These are phyloP conservation scores for Aspergillus oerlinghausenensis DNA, from an alignment of 2,329 filamentous ascomycete species.

Conservation along the genomic window DNA sequence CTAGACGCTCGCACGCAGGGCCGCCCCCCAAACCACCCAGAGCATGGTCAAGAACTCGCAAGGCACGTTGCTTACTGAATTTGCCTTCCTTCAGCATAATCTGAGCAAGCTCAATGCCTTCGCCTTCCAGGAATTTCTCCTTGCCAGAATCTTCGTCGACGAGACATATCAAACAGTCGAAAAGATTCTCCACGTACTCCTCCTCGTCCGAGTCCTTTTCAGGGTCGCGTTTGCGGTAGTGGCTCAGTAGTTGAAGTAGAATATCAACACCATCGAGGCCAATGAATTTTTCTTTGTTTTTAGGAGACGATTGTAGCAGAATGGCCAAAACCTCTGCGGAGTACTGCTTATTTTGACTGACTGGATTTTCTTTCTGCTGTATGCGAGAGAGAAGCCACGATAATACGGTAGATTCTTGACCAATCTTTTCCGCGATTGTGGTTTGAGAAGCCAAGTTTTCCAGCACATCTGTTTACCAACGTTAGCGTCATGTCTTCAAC, in stretches of 20 bases:
- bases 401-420: conserved; percentile 62
- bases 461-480: conserved; percentile 52
- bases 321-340: conserved; percentile 88
- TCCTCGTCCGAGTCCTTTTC: conserved; percentile 82
- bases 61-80: conserved; percentile 69
- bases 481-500: conserved; percentile 11
- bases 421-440: conserved; percentile 66
- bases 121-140: conserved; percentile 75
- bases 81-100: conserved; percentile 91
- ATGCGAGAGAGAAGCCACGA: conserved; percentile 75
- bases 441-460: conserved; percentile 78
- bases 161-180: conserved; percentile 77
- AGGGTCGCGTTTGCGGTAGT: conserved; percentile 82
- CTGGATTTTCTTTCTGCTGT: conserved; percentile 60
- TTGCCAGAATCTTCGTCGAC: conserved; percentile 74
- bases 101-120: conserved; percentile 84
- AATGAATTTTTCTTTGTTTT: conserved; percentile 61
- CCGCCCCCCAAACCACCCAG: conserved; percentile 54
- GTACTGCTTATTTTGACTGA: conserved; percentile 93
- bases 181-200: conserved; percentile 91
- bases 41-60: conserved; percentile 82
- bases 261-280: conserved; percentile 68
- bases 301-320: conserved; percentile 68
- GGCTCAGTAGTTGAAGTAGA: conserved; percentile 75
- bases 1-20: conserved; percentile 67